Base-by-base conservation (phyloP, 306 rosid species). In the Arachis hypogaea region DNA sequence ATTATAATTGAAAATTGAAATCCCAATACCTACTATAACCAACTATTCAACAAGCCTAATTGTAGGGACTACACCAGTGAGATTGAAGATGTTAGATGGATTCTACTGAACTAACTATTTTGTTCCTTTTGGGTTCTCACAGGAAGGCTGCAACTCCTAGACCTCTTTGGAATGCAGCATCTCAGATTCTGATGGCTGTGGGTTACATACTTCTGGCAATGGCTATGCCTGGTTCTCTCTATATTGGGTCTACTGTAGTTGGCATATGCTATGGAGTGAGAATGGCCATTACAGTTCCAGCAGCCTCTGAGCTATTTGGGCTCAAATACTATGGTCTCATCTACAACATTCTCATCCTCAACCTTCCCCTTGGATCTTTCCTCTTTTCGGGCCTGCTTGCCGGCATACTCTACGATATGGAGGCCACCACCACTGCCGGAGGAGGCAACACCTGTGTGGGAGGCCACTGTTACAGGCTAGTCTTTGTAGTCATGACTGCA, bases 391-490 rank as follows among this genome's bases (percentile, higher is more conserved):
- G 99, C 0, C 79, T 94, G 44, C 97, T 94, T 0, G 96, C 97
- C 0, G 99, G 97, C 1, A 60, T 88, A 2, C 77, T 94, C 3
- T 94, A 94, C 2, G 97, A 92, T 30, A 88, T 55, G 95, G 93
- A 94, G 81, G 99, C 99, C 5, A 89, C 87, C 0, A 2, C 93
- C 22, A 86, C 77, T 0, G 67, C 83, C 0, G 96, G 90, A 33
- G 99, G 99, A 2, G 99, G 99, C 55, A 92, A 92, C 81, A 88
- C 95, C 0, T 94, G 99, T 5, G 80, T 89, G 0, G 99, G 99
- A 11, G 91, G 86, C 1, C 97, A 94, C 60, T 94, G 99, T 75
- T 94, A 89, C 68, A 78, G 97, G 67, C 72, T 87, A 0, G 91
- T 89, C 65, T 94, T 94, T 41, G 28, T 89, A 7, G 51, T 89